phyloP scores from a whole-genome alignment of 352 stramenopile species.

The Globisporangium iwayamae region DNA sequence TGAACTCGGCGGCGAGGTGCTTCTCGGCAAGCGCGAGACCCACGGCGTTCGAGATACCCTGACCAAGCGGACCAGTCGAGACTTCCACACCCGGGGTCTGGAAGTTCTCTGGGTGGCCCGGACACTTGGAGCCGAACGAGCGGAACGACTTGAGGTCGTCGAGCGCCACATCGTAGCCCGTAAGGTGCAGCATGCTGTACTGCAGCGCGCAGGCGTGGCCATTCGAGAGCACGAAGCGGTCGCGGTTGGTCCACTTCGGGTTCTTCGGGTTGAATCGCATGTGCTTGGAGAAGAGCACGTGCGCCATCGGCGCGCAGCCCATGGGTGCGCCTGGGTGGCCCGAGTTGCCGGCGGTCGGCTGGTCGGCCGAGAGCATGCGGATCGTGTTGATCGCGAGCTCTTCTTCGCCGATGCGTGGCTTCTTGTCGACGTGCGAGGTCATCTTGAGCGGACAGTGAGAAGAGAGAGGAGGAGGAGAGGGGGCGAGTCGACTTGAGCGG shows the following conservation, averaged over 20 bases:
- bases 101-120: slow-evolving; percentile 98
- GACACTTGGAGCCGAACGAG: slow-evolving; percentile 93
- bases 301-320: slow-evolving; percentile 98
- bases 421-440: slow-evolving; percentile 81
- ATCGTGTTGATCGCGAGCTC: slow-evolving; percentile 98
- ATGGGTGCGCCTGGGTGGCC: slow-evolving; percentile 98
- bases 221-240: slow-evolving; percentile 99
- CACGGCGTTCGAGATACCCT: slow-evolving; percentile 98
- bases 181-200: slow-evolving; percentile 99
- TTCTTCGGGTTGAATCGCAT: slow-evolving; percentile 89
- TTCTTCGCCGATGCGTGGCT: slow-evolving; percentile 71
- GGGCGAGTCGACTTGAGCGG: slow-evolving; percentile 26
- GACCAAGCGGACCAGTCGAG: slow-evolving; percentile 96
- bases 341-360: slow-evolving; percentile 96
- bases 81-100: slow-evolving; percentile 94
- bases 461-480: slow-evolving; percentile 4
- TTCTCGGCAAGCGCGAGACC: slow-evolving; percentile 97
- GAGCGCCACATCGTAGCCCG: slow-evolving; percentile 92
- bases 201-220: slow-evolving; percentile 98
- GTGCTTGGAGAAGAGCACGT: slow-evolving; percentile 94
- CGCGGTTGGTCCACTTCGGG: slow-evolving; percentile 92
- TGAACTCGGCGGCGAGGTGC: slow-evolving; percentile 97
- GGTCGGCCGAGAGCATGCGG: slow-evolving; percentile 95
- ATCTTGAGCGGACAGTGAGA: slow-evolving; percentile 28
- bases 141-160: slow-evolving; percentile 98